A percentile compares a stretch with the other conserved stretches of the same genome.
phyloP scores from a whole-genome alignment of 225 moss, liverwort and hornwort species.

The Anthoceros angustus region DNA sequence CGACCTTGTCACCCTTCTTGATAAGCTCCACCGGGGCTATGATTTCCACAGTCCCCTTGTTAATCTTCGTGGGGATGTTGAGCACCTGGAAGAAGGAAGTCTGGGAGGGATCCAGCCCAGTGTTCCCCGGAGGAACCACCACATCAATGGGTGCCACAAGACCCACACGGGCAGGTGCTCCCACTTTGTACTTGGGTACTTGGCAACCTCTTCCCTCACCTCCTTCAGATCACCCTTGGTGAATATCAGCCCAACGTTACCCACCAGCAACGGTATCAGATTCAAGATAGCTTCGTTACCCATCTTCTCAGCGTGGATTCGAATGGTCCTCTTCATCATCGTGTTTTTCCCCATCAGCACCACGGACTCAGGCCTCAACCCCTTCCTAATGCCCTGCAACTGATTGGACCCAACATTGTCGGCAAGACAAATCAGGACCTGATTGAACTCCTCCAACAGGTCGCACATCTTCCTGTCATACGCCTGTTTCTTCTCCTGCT shows the following conservation, averaged over 20 bases:
- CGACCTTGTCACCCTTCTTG: constrained; percentile 74
- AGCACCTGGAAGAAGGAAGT: constrained; percentile 92
- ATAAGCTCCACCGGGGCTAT: constrained; percentile 94
- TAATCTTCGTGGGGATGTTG: constrained; percentile 96
- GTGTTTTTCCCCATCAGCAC: constrained; percentile 98
- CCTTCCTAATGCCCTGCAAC: constrained; percentile 67
- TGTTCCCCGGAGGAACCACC: constrained; percentile 85
- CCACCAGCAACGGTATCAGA: constrained; percentile 59
- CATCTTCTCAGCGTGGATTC: constrained; percentile 53
- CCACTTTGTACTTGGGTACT: constrained; percentile 88
- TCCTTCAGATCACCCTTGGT: constrained; percentile 95
- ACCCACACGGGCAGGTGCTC: constrained; percentile 96
- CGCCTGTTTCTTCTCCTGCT: constrained; percentile 62
- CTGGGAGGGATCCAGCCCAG: constrained; percentile 83
- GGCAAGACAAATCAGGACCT: constrained; percentile 68
- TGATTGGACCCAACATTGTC: constrained; percentile 95
- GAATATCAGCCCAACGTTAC: constrained; percentile 90
- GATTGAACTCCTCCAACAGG: constrained; percentile 53
- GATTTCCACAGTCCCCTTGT: constrained; percentile 96
- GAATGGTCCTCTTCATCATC: constrained; percentile 94
- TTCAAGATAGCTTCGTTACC: constrained; percentile 49
- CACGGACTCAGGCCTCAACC: constrained; percentile 67
- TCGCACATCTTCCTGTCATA: constrained; percentile 82
- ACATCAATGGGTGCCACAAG: constrained; percentile 83
- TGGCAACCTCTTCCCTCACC: constrained; percentile 62